Base-by-base conservation (phyloP, 1,139 yeast species). In the Suhomyces bolitotheri region DNA sequence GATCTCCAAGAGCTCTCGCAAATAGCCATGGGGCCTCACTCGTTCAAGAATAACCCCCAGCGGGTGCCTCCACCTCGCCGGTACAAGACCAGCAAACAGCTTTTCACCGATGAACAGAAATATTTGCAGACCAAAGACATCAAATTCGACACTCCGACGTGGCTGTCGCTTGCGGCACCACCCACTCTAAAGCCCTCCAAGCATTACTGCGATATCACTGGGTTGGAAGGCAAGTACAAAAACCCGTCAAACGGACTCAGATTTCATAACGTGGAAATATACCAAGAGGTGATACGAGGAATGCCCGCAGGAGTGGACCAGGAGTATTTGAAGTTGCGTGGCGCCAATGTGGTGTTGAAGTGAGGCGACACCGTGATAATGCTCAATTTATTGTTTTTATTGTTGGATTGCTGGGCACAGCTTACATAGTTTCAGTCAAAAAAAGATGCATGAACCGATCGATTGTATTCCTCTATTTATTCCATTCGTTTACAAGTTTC, bases 291-390 rank as follows among this genome's bases (percentile, higher is more conserved):
- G 16, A 77, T 85, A 41, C 81, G 80, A 56, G 78, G 79, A 43
- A 78, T 92, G 80, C 82, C 90, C 1, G 85, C 95, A 1, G 96
- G 97, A 17, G 87, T 85, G 13, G 97, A 92, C 61, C 97, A 92
- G 61, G 95, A 88, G 58, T 92, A 89, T 56, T 69, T 92, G 54
- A 85, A 86, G 48, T 67, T 92, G 45, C 73, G 98, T 49, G 89
- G 88, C 30, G 97, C 96, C 25, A 85, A 89, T 55, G 90, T 90
- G 15, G 78, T 90, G 7, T 70, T 90, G 56, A 82, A 70, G 52
- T 70, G 15, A n/a, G n/a, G n/a, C n/a, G n/a, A n/a, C n/a, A n/a
- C n/a, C n/a, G 21, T 7, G 17, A 16, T 9, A 12, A 11, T 51
- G 77, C 45, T 8, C 7, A 19, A 15, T 6, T 7, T 7, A 24